A percentile compares a stretch with the other conserved stretches of the same genome.
Conservation (phyloP, 495 filamentous ascomycete species). For the Tuber aestivum region DNA sequence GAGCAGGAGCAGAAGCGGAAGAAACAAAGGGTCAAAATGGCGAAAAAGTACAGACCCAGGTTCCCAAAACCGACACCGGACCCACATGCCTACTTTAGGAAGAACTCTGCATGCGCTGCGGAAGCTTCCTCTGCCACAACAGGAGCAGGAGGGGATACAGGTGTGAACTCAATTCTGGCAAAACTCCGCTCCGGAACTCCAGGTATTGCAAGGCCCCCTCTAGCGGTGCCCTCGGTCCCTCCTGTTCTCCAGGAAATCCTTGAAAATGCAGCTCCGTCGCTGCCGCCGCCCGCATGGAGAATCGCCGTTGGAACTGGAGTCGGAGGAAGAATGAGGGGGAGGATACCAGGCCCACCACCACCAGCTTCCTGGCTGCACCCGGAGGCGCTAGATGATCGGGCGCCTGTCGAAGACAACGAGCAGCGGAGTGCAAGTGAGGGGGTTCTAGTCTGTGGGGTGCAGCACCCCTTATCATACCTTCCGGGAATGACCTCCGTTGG, state of each 20-base stretch:
- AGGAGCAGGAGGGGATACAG: neutral
- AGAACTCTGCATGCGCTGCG: neutral
- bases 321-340: slow-evolving; percentile 7
- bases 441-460: neutral
- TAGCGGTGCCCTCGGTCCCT: slow-evolving; percentile 20
- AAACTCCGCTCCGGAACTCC: slow-evolving; percentile 30
- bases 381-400: neutral
- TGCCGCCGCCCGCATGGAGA: slow-evolving; percentile 20
- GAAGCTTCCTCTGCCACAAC: neutral
- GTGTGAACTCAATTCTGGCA: slow-evolving; percentile 34
- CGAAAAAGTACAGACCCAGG: neutral
- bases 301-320: slow-evolving; percentile 5
- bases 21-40: neutral
- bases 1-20: neutral
- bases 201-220: neutral
- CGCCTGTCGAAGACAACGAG: neutral
- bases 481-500: slow-evolving; percentile 16
- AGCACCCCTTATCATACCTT: slow-evolving; percentile 16
- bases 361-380: slow-evolving; percentile 34
- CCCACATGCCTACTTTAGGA: neutral
- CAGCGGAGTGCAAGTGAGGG: neutral
- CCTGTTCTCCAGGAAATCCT: slow-evolving; percentile 33
- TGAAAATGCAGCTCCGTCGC: slow-evolving; percentile 21
- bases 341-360: slow-evolving; percentile 34
- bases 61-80: neutral